phyloP scores from a whole-genome alignment of 73 alveolate species.

The Effrenium voratum region DNA sequence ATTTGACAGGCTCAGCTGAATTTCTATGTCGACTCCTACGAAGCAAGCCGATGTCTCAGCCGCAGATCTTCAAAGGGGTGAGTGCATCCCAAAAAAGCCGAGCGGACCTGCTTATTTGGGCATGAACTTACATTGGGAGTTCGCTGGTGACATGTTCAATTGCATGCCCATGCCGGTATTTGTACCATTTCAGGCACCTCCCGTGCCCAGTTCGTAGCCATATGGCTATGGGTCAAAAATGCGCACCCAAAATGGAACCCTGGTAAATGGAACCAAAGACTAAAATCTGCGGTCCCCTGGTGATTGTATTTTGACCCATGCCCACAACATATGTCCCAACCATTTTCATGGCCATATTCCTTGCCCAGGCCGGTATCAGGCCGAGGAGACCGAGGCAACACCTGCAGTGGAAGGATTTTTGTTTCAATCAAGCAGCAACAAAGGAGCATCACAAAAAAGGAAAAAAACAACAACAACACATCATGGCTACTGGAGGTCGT shows the following conservation, averaged over 20 bases:
- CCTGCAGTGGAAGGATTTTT: too few relatives aligned
- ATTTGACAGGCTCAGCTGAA: slow-evolving; percentile 53
- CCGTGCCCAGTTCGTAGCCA: neutral
- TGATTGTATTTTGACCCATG: neutral
- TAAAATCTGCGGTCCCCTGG: neutral
- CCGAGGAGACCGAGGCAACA: too few relatives aligned
- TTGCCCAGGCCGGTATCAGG: too few relatives aligned
- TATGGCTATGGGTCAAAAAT: neutral
- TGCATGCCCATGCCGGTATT: neutral
- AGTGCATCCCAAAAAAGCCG: neutral
- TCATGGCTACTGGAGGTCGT: neutral
- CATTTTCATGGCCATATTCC: too few relatives aligned
- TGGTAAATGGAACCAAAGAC: neutral
- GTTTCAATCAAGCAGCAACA: too few relatives aligned
- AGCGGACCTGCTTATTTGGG: neutral
- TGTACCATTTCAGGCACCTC: neutral
- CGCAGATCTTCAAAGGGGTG: neutral
- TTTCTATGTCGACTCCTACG: slow-evolving; percentile 13
- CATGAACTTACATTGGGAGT: neutral
- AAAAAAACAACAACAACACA: neutral
- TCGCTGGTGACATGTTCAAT: neutral
- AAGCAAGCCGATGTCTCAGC: neutral
- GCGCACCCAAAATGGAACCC: neutral
- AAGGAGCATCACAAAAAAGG: neutral
- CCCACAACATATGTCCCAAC: neutral